These are phyloP conservation scores for Auricularia auricula-judae DNA, from an alignment of 768 basidiomycete genomes.

Conservation along the genomic window DNA sequence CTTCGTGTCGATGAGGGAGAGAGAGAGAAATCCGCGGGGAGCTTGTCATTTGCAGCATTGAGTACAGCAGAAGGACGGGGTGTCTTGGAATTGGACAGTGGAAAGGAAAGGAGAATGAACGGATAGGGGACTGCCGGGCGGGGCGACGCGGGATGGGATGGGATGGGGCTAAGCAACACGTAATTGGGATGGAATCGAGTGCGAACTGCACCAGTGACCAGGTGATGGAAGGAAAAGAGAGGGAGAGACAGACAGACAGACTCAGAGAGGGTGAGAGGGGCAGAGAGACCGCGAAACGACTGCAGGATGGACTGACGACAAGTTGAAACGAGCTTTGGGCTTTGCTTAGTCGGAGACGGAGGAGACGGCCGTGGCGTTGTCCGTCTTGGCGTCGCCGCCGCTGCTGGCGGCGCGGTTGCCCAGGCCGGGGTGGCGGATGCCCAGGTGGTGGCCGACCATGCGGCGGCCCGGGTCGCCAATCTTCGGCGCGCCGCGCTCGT, in stretches of 20 bases:
- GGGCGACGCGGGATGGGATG: no score
- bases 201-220: background rate
- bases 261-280: background rate
- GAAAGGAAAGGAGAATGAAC: no score
- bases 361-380: background rate
- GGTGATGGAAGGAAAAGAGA: background rate
- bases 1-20: no score
- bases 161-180: background rate
- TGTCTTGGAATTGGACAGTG: no score
- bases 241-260: background rate
- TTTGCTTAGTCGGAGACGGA: background rate
- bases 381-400: conserved; percentile 20
- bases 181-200: background rate
- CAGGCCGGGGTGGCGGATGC: conserved; percentile 69
- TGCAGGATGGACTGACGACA: no score
- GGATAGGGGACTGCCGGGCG: no score
- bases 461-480: conserved; percentile 84
- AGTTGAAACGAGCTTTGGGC: background rate
- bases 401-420: conserved; percentile 45
- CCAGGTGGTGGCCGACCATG: conserved; percentile 80
- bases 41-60: no score
- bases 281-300: no score
- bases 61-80: no score
- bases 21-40: no score
- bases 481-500: conserved; percentile 42